Evolutionary conservation across 768 basidiomycete species (phyloP).

Genomic region (Hemileccinum impolitum): DNA sequence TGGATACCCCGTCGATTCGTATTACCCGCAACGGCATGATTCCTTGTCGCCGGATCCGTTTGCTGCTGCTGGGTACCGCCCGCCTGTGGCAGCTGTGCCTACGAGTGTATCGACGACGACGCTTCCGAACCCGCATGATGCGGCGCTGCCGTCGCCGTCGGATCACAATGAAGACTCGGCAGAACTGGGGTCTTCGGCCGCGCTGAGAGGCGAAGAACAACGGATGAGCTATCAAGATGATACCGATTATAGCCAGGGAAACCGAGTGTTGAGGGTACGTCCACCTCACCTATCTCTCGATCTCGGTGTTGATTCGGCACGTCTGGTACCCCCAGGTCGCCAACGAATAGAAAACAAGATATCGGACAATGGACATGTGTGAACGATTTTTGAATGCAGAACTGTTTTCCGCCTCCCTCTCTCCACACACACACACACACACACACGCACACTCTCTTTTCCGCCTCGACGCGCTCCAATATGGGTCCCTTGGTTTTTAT

Average conservation of each 20-base stretch:
- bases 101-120: background rate
- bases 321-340: too few species aligned
- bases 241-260: conserved; percentile 26
- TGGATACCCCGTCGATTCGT: conserved; percentile 24
- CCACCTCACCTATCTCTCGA: too few species aligned
- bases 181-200: conserved; percentile 5
- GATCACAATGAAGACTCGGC: conserved; percentile 11
- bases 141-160: conserved; percentile 4
- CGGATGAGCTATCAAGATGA: conserved; percentile 32
- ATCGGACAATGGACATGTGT: too few species aligned
- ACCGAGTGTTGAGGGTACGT: conserved; percentile 29
- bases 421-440: too few species aligned
- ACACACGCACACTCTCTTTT: too few species aligned
- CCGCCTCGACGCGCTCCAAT: too few species aligned
- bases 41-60: conserved; percentile 27
- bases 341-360: too few species aligned
- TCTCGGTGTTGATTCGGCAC: too few species aligned
- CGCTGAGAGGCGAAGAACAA: conserved; percentile 14
- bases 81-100: background rate
- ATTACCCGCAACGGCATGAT: conserved; percentile 23
- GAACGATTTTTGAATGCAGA: too few species aligned
- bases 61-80: conserved; percentile 28
- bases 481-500: too few species aligned
- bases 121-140: conserved; percentile 23
- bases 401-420: too few species aligned